Evolutionary conservation across 2,329 filamentous ascomycete genomes (phyloP).

Genomic region (Fusarium duplospermum): DNA sequence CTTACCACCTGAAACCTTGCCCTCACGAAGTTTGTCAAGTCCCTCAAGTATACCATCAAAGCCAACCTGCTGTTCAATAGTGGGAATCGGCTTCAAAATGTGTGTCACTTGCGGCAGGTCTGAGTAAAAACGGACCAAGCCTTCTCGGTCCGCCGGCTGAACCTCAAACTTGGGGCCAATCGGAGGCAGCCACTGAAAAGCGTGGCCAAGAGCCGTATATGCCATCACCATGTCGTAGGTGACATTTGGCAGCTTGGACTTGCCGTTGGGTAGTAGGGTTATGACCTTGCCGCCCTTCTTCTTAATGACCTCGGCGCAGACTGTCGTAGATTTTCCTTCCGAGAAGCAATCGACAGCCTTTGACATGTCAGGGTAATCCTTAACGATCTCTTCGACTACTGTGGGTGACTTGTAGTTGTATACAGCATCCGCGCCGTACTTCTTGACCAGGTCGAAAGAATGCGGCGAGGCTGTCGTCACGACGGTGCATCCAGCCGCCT

Average conservation of each 20-base stretch:
- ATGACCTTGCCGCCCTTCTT: slow-evolving; percentile 46
- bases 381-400: slow-evolving; percentile 28
- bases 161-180: slow-evolving; percentile 46
- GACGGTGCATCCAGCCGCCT: slow-evolving; percentile 57
- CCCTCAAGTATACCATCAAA: slow-evolving; percentile 27
- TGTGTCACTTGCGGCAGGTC: slow-evolving; percentile 26
- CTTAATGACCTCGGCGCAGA: slow-evolving; percentile 43
- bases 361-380: slow-evolving; percentile 41
- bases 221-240: slow-evolving; percentile 39
- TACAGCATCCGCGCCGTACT: slow-evolving; percentile 55
- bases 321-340: slow-evolving; percentile 44
- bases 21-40: slow-evolving; percentile 6
- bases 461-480: slow-evolving; percentile 55
- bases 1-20: slow-evolving; percentile 13
- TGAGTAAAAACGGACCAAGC: slow-evolving; percentile 36
- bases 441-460: slow-evolving; percentile 56
- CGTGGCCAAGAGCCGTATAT: slow-evolving; percentile 39
- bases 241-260: slow-evolving; percentile 33
- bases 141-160: slow-evolving; percentile 36
- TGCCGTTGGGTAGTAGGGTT: slow-evolving; percentile 37
- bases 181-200: slow-evolving; percentile 44
- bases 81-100: slow-evolving; percentile 33
- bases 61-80: slow-evolving; percentile 20
- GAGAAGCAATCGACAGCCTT: slow-evolving; percentile 48
- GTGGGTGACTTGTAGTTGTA: slow-evolving; percentile 54